These are phyloP conservation scores for Anisogramma anomala DNA, from an alignment of 2,329 filamentous ascomycete species.

Conservation along the genomic window DNA sequence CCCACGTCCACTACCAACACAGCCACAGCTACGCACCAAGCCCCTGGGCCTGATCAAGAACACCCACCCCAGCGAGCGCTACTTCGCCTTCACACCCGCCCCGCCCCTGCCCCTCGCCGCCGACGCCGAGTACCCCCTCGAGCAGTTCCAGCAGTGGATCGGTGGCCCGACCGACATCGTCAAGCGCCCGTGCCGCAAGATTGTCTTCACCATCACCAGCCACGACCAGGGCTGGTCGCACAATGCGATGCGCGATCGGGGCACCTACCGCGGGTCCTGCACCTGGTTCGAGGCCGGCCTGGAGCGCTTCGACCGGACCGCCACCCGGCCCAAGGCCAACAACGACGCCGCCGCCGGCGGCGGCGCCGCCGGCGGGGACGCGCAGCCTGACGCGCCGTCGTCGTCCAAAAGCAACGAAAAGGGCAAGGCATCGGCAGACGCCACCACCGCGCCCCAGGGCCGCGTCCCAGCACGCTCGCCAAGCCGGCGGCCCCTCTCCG, in stretches of 20 bases:
- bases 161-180: slow-evolving; percentile 30
- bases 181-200: slow-evolving; percentile 43
- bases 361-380: not conserved
- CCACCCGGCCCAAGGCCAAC: not conserved
- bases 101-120: slow-evolving; percentile 14
- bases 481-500: too few relatives aligned
- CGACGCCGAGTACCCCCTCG: slow-evolving; percentile 20
- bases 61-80: slow-evolving; percentile 17
- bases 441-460: too few relatives aligned
- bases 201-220: slow-evolving; percentile 47
- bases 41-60: slow-evolving; percentile 29
- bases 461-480: too few relatives aligned
- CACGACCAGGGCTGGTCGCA: slow-evolving; percentile 45
- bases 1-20: slow-evolving; percentile 2
- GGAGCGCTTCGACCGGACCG: slow-evolving; percentile 37
- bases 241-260: slow-evolving; percentile 15
- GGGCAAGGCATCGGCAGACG: too few relatives aligned
- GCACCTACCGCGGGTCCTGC: slow-evolving; percentile 37
- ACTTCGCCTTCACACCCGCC: slow-evolving; percentile 13
- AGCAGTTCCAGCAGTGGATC: slow-evolving; percentile 26
- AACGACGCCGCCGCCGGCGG: not conserved
- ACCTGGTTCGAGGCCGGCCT: slow-evolving; percentile 55
- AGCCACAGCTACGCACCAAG: slow-evolving; percentile 27
- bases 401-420: too few relatives aligned
- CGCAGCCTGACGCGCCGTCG: not conserved